These are phyloP conservation scores for Naganishia sp. DNA, from an alignment of 1,284 basidiomycete genomes.

Conservation along the genomic window DNA sequence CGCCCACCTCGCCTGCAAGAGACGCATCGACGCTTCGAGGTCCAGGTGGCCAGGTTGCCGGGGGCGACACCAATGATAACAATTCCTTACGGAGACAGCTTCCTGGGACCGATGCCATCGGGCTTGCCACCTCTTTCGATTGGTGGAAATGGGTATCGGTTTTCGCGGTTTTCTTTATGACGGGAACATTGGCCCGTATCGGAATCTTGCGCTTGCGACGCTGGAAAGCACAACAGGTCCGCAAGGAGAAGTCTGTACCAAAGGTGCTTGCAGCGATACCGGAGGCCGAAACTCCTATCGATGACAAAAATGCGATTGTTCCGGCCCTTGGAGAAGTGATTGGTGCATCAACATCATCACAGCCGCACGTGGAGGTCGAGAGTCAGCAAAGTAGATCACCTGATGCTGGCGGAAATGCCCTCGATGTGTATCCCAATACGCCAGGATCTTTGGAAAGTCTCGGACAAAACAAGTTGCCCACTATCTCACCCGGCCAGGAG, in stretches of 20 bases:
- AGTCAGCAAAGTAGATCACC: not conserved
- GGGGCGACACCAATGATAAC: not conserved
- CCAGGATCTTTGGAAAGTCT: not conserved
- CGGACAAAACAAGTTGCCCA: not conserved
- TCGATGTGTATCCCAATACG: not conserved
- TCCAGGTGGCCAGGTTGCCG: not conserved
- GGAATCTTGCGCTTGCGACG: slow-evolving; percentile 3
- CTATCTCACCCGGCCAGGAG: slow-evolving; percentile 8
- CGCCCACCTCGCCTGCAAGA: not conserved
- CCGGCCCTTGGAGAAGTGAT: not conserved
- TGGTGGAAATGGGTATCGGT: slow-evolving; percentile 27
- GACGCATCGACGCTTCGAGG: not conserved
- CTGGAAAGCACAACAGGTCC: not conserved
- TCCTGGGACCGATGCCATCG: not conserved
- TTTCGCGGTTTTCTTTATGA: slow-evolving; percentile 23
- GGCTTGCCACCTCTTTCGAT: not conserved
- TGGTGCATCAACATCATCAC: not conserved
- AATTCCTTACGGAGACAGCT: not conserved
- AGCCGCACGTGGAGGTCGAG: not conserved
- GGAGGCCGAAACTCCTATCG: not conserved
- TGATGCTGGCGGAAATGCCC: not conserved
- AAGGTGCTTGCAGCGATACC: not conserved
- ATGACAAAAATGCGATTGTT: not conserved
- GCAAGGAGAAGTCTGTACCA: not conserved
- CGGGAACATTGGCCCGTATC: slow-evolving; percentile 17